These are phyloP conservation scores for Pinus tabuliformis DNA, from an alignment of 75 land plant genomes.

Conservation along the genomic window DNA sequence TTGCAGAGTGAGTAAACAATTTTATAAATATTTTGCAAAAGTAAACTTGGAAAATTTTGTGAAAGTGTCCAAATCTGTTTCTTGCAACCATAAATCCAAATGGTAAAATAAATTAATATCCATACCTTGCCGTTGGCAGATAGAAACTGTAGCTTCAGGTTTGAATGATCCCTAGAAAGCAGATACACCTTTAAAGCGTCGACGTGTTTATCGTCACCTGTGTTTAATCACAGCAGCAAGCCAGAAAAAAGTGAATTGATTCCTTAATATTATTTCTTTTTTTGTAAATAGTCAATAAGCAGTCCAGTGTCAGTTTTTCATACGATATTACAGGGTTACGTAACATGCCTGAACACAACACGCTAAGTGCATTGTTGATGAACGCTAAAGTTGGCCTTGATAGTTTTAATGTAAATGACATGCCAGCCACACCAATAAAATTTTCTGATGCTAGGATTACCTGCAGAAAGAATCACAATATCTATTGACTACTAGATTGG, in stretches of 20 bases:
- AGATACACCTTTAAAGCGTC: slow-evolving; percentile 39
- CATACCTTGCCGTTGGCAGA: slow-evolving; percentile 45
- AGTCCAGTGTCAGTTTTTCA: background rate
- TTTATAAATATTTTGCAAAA: background rate
- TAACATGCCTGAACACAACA: slow-evolving; percentile 49
- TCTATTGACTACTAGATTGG: background rate
- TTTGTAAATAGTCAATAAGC: background rate
- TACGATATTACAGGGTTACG: background rate
- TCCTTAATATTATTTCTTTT: too few species aligned
- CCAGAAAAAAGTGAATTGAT: background rate
- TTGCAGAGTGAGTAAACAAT: too few species aligned
- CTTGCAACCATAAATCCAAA: background rate
- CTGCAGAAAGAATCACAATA: slow-evolving; percentile 27
- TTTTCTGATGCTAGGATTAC: slow-evolving; percentile 60
- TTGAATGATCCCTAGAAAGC: slow-evolving; percentile 48
- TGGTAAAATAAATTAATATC: background rate
- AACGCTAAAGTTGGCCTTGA: slow-evolving; percentile 60
- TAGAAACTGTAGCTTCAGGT: slow-evolving; percentile 58
- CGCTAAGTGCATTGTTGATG: slow-evolving; percentile 27
- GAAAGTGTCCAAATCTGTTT: background rate
- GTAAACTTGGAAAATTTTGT: background rate
- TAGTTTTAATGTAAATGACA: slow-evolving; percentile 54
- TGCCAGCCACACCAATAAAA: slow-evolving; percentile 42
- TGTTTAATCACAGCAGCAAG: background rate
- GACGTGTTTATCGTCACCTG: slow-evolving; percentile 34